phyloP scores from a whole-genome alignment of 495 filamentous ascomycete genomes.

The Penicillium nucicola region DNA sequence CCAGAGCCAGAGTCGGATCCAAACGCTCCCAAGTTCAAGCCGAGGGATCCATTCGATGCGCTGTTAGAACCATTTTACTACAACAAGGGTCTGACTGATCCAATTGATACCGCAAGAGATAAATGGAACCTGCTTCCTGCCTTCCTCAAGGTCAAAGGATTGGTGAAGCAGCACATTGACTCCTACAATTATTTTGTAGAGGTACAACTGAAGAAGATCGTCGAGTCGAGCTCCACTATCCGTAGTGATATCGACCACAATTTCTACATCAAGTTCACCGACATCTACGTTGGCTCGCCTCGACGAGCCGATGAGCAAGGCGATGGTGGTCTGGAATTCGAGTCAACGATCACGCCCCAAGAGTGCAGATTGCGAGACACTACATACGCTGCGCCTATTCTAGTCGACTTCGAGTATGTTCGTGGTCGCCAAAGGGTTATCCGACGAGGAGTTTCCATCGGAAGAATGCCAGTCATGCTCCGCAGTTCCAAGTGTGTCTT shows the following conservation, averaged over 20 bases:
- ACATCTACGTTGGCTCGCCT: constrained; percentile 80
- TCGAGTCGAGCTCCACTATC: constrained; percentile 80
- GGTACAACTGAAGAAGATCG: constrained; percentile 91
- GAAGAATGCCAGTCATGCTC: constrained; percentile 93
- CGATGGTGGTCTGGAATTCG: constrained; percentile 52
- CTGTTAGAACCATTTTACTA: constrained; percentile 94
- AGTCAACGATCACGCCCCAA: constrained; percentile 70
- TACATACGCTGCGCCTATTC: constrained; percentile 90
- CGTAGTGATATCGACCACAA: constrained; percentile 83
- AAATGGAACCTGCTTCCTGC: constrained; percentile 97
- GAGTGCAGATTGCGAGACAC: constrained; percentile 94
- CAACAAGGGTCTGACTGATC: constrained; percentile 87
- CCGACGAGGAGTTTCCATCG: constrained; percentile 71
- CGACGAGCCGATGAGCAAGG: constrained; percentile 66
- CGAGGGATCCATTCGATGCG: constrained; percentile 67
- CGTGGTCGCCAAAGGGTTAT: constrained; percentile 69
- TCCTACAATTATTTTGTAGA: constrained; percentile 98
- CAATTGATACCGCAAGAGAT: constrained; percentile 87
- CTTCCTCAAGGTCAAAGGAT: constrained; percentile 93
- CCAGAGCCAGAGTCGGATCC: constrained; percentile 3
- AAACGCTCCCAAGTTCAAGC: constrained; percentile 26
- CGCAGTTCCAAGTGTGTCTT: constrained; percentile 90
- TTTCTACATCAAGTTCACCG: constrained; percentile 85
- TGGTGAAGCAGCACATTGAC: constrained; percentile 97
- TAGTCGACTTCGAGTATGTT: constrained; percentile 83